These are phyloP conservation scores for Kentomonas sorsogonicus DNA, from an alignment of 208 protist species.

Conservation along the genomic window DNA sequence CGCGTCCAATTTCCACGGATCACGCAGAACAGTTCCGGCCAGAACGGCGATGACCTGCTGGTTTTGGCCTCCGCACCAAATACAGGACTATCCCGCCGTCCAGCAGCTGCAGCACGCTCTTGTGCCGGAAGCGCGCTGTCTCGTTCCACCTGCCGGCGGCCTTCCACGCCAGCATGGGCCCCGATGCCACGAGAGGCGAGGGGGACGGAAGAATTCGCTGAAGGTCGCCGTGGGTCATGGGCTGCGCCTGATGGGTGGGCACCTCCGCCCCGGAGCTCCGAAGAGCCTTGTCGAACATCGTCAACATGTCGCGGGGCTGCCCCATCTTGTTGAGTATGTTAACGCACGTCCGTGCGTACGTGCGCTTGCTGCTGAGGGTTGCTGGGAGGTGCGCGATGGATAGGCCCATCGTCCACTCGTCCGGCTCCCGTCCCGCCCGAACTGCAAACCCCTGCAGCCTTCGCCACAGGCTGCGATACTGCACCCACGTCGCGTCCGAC, in stretches of 20 bases:
- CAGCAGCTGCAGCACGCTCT: not conserved
- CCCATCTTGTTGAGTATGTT: conserved; percentile 10
- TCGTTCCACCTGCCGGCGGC: conserved; percentile 11
- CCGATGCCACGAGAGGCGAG: too few species aligned
- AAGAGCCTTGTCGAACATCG: not conserved
- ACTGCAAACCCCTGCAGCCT: not conserved
- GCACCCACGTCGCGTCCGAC: conserved; percentile 4
- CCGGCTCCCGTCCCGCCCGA: not conserved
- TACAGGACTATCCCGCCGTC: conserved; percentile 2
- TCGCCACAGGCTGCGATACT: conserved; percentile 9
- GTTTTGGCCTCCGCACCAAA: conserved; percentile 7
- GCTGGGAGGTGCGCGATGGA: not conserved
- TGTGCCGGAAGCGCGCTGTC: not conserved
- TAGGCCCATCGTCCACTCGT: not conserved
- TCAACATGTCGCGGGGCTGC: not conserved
- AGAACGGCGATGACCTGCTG: not conserved
- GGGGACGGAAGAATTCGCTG: not conserved
- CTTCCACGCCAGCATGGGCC: conserved; percentile 6
- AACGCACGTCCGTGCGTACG: conserved; percentile 4
- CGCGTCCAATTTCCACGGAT: not conserved
- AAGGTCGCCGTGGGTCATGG: conserved; percentile 1
- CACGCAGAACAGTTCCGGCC: conserved; percentile 7
- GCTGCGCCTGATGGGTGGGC: not conserved
- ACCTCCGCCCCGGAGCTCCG: not conserved
- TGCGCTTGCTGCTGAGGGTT: not conserved